A percentile compares a stretch with the other conserved stretches of the same genome.
These are phyloP conservation scores for Camelina laxa DNA, from an alignment of 345 rosid genomes.

Conservation along the genomic window DNA sequence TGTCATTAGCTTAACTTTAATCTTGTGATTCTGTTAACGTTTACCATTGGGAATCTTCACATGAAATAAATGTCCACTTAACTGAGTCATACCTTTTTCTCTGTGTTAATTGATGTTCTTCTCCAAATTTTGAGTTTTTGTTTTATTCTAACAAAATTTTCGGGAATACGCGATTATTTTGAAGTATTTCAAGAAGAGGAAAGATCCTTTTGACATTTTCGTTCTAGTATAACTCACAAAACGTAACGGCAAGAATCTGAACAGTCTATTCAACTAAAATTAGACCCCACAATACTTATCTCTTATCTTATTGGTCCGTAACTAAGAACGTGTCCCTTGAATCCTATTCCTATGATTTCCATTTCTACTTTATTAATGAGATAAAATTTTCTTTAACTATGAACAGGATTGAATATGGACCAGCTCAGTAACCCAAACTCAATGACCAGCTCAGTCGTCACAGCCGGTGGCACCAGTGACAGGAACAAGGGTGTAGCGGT, in stretches of 20 bases:
- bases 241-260: conserved; percentile 41
- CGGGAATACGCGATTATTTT: neutral
- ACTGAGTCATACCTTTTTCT: neutral
- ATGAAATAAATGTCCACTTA: neutral
- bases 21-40: conserved; percentile 13
- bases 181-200: conserved; percentile 27
- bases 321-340: neutral
- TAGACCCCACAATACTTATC: conserved; percentile 27
- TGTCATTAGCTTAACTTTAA: conserved; percentile 8
- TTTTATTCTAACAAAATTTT: neutral
- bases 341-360: neutral
- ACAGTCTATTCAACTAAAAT: conserved; percentile 9
- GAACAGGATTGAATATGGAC: conserved; percentile 34
- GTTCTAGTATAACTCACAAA: conserved; percentile 12
- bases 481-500: neutral
- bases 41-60: conserved; percentile 25
- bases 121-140: neutral
- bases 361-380: neutral
- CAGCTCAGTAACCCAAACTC: conserved; percentile 28
- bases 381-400: neutral
- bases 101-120: neutral
- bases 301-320: conserved; percentile 25
- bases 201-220: conserved; percentile 23
- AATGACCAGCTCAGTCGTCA: conserved; percentile 8
- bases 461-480: neutral